phyloP scores from a whole-genome alignment of 371 early-diverging fungal species.

The Blyttiomyces sp. region DNA sequence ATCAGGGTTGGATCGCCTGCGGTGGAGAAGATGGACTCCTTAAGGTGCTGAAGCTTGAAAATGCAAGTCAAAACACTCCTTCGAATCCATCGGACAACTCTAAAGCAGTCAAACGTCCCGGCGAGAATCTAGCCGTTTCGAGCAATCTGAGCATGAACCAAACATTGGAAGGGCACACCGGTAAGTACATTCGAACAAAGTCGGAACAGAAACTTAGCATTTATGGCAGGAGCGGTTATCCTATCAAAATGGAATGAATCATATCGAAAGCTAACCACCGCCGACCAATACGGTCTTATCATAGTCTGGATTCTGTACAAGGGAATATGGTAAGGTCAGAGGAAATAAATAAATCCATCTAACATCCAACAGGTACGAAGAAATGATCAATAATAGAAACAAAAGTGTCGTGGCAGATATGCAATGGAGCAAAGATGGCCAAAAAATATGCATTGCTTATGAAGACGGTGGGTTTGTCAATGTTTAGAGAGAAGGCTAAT shows the following conservation, averaged over 20 bases:
- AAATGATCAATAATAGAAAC: conserved; percentile 59
- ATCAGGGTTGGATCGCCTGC: conserved; percentile 57
- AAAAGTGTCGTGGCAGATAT: conserved; percentile 51
- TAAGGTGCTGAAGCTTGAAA: conserved; percentile 55
- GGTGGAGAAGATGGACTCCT: conserved; percentile 56
- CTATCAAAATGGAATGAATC: conserved; percentile 51
- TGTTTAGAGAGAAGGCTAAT: not conserved
- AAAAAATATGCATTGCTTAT: conserved; percentile 53
- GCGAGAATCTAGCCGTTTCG: conserved; percentile 20
- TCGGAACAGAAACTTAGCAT: not conserved
- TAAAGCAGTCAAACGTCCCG: conserved; percentile 17
- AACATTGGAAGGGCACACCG: conserved; percentile 52
- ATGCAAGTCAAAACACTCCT: conserved; percentile 4
- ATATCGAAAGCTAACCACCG: conserved; percentile 52
- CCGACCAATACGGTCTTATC: conserved; percentile 54
- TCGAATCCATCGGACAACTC: conserved; percentile 5
- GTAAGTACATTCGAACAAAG: conserved; percentile 16
- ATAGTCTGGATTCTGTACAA: conserved; percentile 61
- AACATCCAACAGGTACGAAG: conserved; percentile 39
- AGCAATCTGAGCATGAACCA: conserved; percentile 55
- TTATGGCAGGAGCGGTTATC: conserved; percentile 39
- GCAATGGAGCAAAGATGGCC: conserved; percentile 53
- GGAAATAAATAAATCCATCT: not conserved
- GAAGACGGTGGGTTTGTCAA: conserved; percentile 41
- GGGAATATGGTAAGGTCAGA: conserved; percentile 49